Evolutionary conservation across 2,329 filamentous ascomycete genomes (phyloP).

Genomic region (Colletotrichum kahawae): DNA sequence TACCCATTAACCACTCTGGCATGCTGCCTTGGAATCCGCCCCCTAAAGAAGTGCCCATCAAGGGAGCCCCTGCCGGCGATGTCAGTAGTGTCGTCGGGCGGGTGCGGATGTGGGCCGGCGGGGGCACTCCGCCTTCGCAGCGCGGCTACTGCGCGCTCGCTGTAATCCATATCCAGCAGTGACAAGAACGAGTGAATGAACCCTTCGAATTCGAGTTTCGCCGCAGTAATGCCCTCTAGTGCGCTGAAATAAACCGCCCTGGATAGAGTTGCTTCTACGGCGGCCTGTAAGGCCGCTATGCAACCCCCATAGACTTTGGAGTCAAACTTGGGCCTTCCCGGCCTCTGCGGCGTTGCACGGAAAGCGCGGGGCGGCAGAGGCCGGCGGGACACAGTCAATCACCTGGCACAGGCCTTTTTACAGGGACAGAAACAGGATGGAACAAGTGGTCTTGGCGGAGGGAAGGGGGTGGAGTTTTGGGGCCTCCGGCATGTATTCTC

Average conservation of each 20-base stretch:
- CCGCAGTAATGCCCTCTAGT: background rate
- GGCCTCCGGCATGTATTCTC: background rate
- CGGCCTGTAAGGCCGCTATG: background rate
- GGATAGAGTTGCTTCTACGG: background rate
- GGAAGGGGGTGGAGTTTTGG: background rate
- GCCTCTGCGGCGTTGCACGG: background rate
- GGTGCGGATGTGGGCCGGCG: background rate
- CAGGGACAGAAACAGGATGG: background rate
- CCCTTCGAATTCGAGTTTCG: background rate
- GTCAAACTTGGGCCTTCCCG: background rate
- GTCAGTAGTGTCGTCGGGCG: background rate
- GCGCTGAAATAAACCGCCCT: background rate
- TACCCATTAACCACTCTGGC: conserved; percentile 20
- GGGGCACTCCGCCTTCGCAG: background rate
- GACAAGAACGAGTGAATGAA: background rate
- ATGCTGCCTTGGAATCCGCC: conserved; percentile 5
- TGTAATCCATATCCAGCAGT: background rate
- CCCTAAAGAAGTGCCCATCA: fast-evolving
- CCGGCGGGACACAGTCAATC: background rate
- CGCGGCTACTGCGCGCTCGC: background rate
- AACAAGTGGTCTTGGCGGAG: background rate
- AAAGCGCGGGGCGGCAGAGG: background rate
- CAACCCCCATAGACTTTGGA: background rate
- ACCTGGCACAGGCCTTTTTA: background rate
- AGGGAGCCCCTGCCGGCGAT: background rate